Conservation (phyloP, 495 filamentous ascomycete species). For the Penicillium steckii region DNA sequence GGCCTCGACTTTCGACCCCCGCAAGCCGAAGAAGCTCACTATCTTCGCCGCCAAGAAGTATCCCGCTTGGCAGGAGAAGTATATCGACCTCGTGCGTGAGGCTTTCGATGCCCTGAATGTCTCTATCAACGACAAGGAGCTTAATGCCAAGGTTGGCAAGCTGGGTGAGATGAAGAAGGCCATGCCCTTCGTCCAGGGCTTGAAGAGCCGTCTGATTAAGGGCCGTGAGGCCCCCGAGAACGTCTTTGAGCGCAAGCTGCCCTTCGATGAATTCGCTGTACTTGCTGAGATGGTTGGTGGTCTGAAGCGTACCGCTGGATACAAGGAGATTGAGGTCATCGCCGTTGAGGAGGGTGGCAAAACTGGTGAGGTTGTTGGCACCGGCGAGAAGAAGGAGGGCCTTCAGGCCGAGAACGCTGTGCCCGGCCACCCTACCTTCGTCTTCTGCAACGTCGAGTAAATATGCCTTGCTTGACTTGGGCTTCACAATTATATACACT, state of each 20-base stretch:
- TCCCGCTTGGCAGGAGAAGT: constrained; percentile 88
- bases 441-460: constrained; percentile 69
- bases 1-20: constrained; percentile 74
- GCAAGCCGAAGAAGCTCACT: constrained; percentile 85
- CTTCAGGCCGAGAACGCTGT: constrained; percentile 65
- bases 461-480: background rate
- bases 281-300: constrained; percentile 58
- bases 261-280: constrained; percentile 79
- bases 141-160: constrained; percentile 72
- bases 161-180: constrained; percentile 92
- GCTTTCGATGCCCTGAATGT: constrained; percentile 56
- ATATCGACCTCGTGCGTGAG: constrained; percentile 76
- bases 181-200: constrained; percentile 89
- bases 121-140: constrained; percentile 70
- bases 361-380: constrained; percentile 54
- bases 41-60: constrained; percentile 77
- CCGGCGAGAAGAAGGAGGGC: constrained; percentile 55
- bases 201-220: constrained; percentile 75
- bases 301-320: constrained; percentile 63
- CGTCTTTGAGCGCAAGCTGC: constrained; percentile 79
- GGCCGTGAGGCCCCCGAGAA: constrained; percentile 52
- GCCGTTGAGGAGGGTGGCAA: constrained; percentile 69
- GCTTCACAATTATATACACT: constrained; percentile 1
- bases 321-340: constrained; percentile 61
- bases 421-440: constrained; percentile 76